A percentile compares a stretch with the other conserved stretches of the same genome.
Conservation (phyloP, 257 asterid genomes). For the Rubia yunnanensis region DNA sequence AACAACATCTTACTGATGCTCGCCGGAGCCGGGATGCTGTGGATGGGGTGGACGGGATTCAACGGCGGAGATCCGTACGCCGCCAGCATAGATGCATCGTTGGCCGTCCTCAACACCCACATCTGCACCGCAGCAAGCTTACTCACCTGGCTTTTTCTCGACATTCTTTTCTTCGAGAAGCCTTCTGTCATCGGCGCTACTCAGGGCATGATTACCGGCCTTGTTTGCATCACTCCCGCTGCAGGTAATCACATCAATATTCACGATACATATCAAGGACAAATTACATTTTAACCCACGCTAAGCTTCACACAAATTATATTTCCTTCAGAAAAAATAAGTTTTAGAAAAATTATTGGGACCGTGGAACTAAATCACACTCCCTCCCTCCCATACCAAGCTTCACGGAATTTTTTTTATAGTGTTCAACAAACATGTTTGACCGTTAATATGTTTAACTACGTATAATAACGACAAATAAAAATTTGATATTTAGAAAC, state of each 20-base stretch:
- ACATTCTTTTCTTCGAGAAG: slow-evolving; percentile 56
- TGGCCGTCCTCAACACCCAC: slow-evolving; percentile 71
- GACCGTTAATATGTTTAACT: no score
- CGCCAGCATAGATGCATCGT: slow-evolving; percentile 60
- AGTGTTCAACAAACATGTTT: no score
- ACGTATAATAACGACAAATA: no score
- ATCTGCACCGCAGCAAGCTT: slow-evolving; percentile 65
- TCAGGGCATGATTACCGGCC: slow-evolving; percentile 82
- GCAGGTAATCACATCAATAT: slow-evolving; percentile 34
- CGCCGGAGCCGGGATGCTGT: slow-evolving; percentile 62
- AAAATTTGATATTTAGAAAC: no score
- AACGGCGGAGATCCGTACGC: slow-evolving; percentile 71
- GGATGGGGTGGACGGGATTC: slow-evolving; percentile 96
- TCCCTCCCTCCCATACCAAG: no score
- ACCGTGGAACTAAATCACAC: no score
- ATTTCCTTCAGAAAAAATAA: no score
- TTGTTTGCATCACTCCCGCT: slow-evolving; percentile 82
- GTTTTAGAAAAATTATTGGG: no score
- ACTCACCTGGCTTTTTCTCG: slow-evolving; percentile 63
- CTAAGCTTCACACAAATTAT: no score
- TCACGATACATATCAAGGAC: no score
- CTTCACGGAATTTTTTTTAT: no score
- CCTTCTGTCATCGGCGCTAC: slow-evolving; percentile 83
- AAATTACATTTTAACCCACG: no score
- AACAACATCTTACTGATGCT: slow-evolving; percentile 63